Base-by-base conservation (phyloP, 2,329 filamentous ascomycete genomes). In the Xylariaceae sp. region DNA sequence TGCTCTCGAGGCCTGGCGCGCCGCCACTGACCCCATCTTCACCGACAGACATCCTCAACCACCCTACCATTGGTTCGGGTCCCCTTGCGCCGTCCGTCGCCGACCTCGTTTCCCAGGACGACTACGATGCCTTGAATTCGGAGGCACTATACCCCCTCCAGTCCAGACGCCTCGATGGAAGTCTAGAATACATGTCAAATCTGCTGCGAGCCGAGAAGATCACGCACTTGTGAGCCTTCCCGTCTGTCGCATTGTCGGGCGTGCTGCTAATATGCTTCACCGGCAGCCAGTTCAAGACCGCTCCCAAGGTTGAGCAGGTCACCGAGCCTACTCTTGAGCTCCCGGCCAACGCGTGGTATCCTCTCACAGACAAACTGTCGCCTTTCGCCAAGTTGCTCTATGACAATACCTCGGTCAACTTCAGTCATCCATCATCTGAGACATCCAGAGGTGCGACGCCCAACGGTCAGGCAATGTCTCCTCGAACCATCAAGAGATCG, bases 131-230 rank as follows among this genome's bases (percentile, higher is more conserved):
- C 29, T 63, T 95, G 30, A 88, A 92, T 52, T 67, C 68, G 43
- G 84, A 90, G 54, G 77, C 80, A 38, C 61, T 67, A 25, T 71
- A 65, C 40, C 61, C 74, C 16, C 64, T 68, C 30, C 69, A 72
- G 19, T 80, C 83, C 14, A 73, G 75, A 52, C 74, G 77, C 43
- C 64, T 89, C 29, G 80, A 84, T 46, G 77, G 80, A 46, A 81
- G 79, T 9, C 68, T 89, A 29, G 72, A 82, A 47, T 80, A 90
- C 55, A 67, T 95, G 19, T 75, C 85, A 37, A 77, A 80, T 42
- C 71, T 94, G 25, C 59, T 95, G 36, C 77, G 79, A 51, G 72
- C 78, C 2, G 73, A 80, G n/a, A 78, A 80, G 40, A 65, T 83
- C 42, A 80, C 82, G 8, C 64, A 81, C 49, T 85, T 75, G 81